Conservation (phyloP, 768 basidiomycete species). For the Boletus reticuloceps region DNA sequence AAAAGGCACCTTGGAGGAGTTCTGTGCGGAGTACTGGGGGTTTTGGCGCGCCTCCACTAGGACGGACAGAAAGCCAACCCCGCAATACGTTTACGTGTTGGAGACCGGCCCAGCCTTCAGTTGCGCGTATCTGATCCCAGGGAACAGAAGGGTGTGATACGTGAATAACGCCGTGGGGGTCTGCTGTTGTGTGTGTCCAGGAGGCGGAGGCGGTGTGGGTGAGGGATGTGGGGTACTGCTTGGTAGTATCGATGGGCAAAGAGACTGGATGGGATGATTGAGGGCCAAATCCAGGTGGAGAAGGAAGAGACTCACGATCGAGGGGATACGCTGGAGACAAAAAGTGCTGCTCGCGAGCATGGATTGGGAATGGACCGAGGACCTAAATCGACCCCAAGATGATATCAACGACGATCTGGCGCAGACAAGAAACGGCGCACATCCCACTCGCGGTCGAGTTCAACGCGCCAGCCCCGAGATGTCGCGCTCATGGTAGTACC, state of each 20-base stretch:
- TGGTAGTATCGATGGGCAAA: conserved; percentile 8
- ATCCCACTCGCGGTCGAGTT: conserved; percentile 29
- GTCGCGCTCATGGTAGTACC: conserved; percentile 6
- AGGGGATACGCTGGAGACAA: conserved; percentile 77
- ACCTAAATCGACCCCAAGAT: conserved; percentile 40
- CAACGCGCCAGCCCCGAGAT: conserved; percentile 19
- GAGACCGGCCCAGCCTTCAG: conserved; percentile 84
- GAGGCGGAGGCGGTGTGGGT: conserved; percentile 41
- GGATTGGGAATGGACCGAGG: conserved; percentile 81
- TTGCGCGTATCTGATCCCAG: conserved; percentile 64
- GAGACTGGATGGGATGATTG: conserved; percentile 7
- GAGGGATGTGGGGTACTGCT: conserved; percentile 58
- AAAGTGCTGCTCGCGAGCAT: conserved; percentile 80
- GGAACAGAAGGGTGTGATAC: conserved; percentile 66
- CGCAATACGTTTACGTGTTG: conserved; percentile 77
- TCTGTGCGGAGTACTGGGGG: conserved; percentile 54
- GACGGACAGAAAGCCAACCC: conserved; percentile 57
- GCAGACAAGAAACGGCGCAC: conserved; percentile 14
- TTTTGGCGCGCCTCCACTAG: conserved; percentile 20
- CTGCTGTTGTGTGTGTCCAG: conserved; percentile 51
- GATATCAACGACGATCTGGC: background rate
- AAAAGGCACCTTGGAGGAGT: conserved; percentile 72
- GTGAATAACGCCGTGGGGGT: conserved; percentile 46
- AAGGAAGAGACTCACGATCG: conserved; percentile 43
- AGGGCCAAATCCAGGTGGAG: background rate